Evolutionary conservation across 179 eudicot genomes (phyloP).

Genomic region (Silene noctiflora): DNA sequence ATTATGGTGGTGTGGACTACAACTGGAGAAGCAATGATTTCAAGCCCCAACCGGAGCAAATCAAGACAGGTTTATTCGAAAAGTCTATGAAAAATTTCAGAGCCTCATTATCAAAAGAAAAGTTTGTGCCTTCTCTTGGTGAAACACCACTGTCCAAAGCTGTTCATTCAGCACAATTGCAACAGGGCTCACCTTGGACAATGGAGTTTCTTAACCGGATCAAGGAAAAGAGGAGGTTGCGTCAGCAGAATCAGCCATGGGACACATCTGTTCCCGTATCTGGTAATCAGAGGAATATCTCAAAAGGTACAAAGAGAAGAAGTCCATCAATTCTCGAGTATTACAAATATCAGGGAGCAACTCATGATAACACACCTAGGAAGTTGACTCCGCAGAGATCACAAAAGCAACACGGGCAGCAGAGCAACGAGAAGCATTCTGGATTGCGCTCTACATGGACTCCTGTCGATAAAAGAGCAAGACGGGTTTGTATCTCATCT

Average conservation of each 20-base stretch:
- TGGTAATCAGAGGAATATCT: constrained; percentile 31
- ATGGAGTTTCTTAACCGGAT: constrained; percentile 83
- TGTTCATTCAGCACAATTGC: constrained; percentile 46
- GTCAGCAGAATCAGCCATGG: constrained; percentile 53
- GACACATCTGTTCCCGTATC: constrained; percentile 43
- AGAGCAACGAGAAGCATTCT: constrained; percentile 44
- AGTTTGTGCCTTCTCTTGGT: constrained; percentile 30
- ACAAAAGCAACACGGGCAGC: constrained; percentile 42
- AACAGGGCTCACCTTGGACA: constrained; percentile 92
- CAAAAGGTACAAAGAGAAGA: constrained; percentile 61
- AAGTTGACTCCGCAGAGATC: constrained; percentile 43
- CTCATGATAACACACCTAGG: constrained; percentile 42
- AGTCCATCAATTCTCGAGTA: constrained; percentile 78
- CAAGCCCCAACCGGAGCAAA: constrained; percentile 30
- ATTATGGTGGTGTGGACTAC: constrained; percentile 29
- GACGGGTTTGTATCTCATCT: constrained; percentile 48
- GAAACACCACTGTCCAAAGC: constrained; percentile 75
- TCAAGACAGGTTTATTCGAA: constrained; percentile 28
- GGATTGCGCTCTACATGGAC: constrained; percentile 44
- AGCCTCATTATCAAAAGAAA: constrained; percentile 31
- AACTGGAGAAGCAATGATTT: constrained; percentile 24
- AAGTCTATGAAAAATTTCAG: constrained; percentile 31
- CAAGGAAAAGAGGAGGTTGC: constrained; percentile 69
- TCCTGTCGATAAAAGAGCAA: constrained; percentile 87
- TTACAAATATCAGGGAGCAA: constrained; percentile 59